These are phyloP conservation scores for Penicillium antarcticum DNA, from an alignment of 495 filamentous ascomycete species.

Conservation along the genomic window DNA sequence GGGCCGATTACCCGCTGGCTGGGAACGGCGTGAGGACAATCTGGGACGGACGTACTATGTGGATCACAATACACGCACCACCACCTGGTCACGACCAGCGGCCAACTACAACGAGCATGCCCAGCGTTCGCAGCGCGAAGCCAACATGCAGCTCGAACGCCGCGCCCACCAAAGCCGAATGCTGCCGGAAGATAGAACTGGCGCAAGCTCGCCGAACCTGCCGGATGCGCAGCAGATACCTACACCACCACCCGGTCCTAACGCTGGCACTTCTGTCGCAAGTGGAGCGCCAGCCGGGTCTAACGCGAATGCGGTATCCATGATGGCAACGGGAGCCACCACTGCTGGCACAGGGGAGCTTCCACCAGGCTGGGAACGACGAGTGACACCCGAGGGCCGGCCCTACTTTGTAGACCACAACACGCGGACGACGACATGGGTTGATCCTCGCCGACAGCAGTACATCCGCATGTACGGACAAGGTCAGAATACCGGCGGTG, in stretches of 20 bases:
- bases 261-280: slow-evolving; percentile 5
- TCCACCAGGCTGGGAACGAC: slow-evolving; percentile 93
- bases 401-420: slow-evolving; percentile 99
- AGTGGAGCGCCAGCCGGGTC: slow-evolving; percentile 39
- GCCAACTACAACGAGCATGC: slow-evolving; percentile 74
- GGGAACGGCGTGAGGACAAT: slow-evolving; percentile 96
- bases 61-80: slow-evolving; percentile 95
- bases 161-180: slow-evolving; percentile 92
- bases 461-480: slow-evolving; percentile 97
- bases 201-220: slow-evolving; percentile 83
- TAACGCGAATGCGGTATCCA: slow-evolving; percentile 60
- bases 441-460: slow-evolving; percentile 96
- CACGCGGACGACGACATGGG: slow-evolving; percentile 97
- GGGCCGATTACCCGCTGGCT: slow-evolving; percentile 86
- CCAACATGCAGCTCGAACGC: slow-evolving; percentile 86
- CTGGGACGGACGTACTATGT: slow-evolving; percentile 98
- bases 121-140: slow-evolving; percentile 74
- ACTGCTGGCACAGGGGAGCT: slow-evolving; percentile 94
- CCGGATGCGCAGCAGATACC: slow-evolving; percentile 58
- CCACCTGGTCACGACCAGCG: slow-evolving; percentile 90
- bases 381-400: slow-evolving; percentile 90
- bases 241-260: slow-evolving; percentile 41
- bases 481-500: slow-evolving; percentile 50
- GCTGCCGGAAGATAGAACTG: slow-evolving; percentile 92
- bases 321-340: slow-evolving; percentile 94